phyloP scores from a whole-genome alignment of 2,329 filamentous ascomycete species.

The Colletotrichum agaves region DNA sequence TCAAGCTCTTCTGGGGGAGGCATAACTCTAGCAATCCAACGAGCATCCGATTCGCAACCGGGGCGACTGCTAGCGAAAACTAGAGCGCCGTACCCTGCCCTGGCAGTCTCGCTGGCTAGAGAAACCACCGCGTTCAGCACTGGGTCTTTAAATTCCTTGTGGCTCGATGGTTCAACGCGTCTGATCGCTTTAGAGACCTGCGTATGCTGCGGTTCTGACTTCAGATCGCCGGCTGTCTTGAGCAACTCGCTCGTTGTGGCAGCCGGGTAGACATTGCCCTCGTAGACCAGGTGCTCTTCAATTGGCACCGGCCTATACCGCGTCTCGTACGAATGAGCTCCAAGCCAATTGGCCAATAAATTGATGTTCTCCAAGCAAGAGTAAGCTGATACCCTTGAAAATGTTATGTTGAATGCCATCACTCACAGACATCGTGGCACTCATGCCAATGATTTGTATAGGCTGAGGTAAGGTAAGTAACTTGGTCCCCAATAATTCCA shows the following conservation, averaged over 20 bases:
- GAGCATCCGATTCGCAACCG: conserved; percentile 75
- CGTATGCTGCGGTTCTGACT: conserved; percentile 45
- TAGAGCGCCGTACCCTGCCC: conserved; percentile 75
- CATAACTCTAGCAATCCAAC: conserved; percentile 74
- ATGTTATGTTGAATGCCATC: background rate
- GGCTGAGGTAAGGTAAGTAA: conserved; percentile 73
- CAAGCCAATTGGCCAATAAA: conserved; percentile 75
- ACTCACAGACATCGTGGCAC: conserved; percentile 77
- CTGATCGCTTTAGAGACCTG: conserved; percentile 55
- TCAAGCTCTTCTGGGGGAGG: conserved; percentile 61
- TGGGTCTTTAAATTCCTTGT: conserved; percentile 72
- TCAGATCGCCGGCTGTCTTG: conserved; percentile 65
- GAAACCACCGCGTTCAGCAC: conserved; percentile 77
- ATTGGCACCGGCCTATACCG: conserved; percentile 80
- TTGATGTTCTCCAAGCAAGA: conserved; percentile 68
- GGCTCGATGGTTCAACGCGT: conserved; percentile 64
- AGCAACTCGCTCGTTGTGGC: conserved; percentile 68
- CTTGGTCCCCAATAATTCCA: conserved; percentile 81
- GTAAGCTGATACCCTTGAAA: background rate
- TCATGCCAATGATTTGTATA: conserved; percentile 82
- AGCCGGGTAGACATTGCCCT: conserved; percentile 73
- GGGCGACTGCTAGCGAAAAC: conserved; percentile 79
- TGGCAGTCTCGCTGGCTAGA: conserved; percentile 74
- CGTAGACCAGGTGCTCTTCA: conserved; percentile 78
- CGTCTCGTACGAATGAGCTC: conserved; percentile 77